These are phyloP conservation scores for Aspergillus asperescens DNA, from an alignment of 495 filamentous ascomycete genomes.

Conservation along the genomic window DNA sequence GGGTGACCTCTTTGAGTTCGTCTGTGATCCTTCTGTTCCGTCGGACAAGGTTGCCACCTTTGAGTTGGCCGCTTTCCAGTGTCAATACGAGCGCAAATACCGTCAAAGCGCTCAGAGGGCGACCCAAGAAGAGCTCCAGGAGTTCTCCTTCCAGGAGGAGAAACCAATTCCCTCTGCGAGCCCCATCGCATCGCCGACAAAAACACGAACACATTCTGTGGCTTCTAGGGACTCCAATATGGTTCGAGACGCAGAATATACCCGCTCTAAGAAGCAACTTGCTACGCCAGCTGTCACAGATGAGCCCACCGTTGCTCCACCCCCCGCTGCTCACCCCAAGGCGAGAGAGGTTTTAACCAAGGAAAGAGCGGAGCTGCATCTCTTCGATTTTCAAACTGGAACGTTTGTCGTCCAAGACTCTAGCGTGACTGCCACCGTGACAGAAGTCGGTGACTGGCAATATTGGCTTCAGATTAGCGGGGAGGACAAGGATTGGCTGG, in stretches of 20 bases:
- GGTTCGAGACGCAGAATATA: conserved; percentile 45
- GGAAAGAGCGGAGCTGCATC: conserved; percentile 78
- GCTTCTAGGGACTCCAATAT: conserved; percentile 37
- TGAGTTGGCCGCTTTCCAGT: conserved; percentile 78
- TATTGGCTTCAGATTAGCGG: conserved; percentile 92
- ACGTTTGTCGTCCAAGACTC: conserved; percentile 79
- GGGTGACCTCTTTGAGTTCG: conserved; percentile 93
- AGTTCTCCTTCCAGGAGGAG: conserved; percentile 76
- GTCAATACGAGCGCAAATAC: conserved; percentile 96
- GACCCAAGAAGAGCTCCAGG: conserved; percentile 69
- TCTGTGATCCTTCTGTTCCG: conserved; percentile 72
- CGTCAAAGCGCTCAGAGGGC: conserved; percentile 71
- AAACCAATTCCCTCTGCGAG: conserved; percentile 78
- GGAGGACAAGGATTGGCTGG: conserved; percentile 77
- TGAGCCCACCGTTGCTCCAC: conserved; percentile 43
- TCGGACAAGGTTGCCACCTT: conserved; percentile 71
- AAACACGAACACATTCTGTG: conserved; percentile 30
- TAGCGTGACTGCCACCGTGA: conserved; percentile 69
- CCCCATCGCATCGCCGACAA: conserved; percentile 62
- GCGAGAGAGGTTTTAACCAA: conserved; percentile 65
- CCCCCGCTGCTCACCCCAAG: conserved; percentile 60
- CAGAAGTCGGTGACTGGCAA: conserved; percentile 84
- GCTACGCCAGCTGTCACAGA: conserved; percentile 31
- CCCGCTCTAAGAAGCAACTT: conserved; percentile 36
- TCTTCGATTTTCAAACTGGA: conserved; percentile 83